These are phyloP conservation scores for Colletotrichum sp. DNA, from an alignment of 2,329 filamentous ascomycete species.

Conservation along the genomic window DNA sequence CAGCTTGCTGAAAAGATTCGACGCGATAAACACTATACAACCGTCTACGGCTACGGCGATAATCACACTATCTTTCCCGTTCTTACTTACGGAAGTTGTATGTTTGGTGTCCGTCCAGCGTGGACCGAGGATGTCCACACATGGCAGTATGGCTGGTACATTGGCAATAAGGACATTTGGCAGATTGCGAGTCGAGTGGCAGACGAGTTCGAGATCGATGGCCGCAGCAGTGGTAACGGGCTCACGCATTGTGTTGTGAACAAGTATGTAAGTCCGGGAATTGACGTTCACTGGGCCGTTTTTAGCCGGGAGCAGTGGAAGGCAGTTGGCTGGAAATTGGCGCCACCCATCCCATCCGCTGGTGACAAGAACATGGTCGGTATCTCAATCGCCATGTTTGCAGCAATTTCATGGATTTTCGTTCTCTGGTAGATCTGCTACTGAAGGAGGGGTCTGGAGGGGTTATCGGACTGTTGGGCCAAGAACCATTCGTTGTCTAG, in stretches of 20 bases:
- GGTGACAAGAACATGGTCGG: background rate
- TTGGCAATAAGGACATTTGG: background rate
- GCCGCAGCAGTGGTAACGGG: background rate
- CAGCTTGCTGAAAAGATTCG: background rate
- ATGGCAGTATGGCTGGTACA: background rate
- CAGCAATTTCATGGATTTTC: background rate
- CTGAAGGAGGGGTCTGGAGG: background rate
- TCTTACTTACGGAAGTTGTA: background rate
- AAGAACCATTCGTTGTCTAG: background rate
- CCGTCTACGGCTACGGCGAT: background rate
- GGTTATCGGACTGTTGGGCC: background rate
- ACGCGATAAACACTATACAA: background rate
- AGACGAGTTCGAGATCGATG: background rate
- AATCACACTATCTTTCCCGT: background rate
- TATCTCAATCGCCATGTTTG: background rate
- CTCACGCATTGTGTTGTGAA: background rate
- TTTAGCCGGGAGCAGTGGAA: background rate
- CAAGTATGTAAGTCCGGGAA: background rate
- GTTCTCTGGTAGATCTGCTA: background rate
- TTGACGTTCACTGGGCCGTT: slow-evolving; percentile 1
- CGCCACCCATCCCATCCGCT: background rate
- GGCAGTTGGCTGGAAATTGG: background rate
- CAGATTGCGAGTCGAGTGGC: background rate
- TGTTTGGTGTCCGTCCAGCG: slow-evolving; percentile 1
- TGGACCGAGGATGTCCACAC: background rate